These are phyloP conservation scores for Boletus reticuloceps DNA, from an alignment of 768 basidiomycete genomes.

Conservation along the genomic window DNA sequence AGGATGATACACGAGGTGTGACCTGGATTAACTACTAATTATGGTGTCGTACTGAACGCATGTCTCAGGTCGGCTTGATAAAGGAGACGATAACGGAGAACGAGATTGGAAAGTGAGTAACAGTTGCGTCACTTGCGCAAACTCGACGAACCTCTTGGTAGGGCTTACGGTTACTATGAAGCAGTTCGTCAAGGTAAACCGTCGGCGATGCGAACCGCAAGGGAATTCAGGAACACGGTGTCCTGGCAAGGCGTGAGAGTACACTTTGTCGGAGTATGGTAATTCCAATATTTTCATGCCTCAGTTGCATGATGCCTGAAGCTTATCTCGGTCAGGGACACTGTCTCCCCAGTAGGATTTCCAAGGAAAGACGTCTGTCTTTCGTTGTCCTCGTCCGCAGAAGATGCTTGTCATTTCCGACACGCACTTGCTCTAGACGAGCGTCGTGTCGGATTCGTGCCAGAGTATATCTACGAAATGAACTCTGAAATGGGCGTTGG, in stretches of 20 bases:
- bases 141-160: background rate
- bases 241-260: constrained; percentile 12
- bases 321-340: constrained; percentile 5
- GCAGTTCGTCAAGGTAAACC: background rate
- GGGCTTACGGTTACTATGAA: constrained; percentile 5
- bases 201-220: constrained; percentile 4
- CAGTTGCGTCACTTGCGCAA: background rate
- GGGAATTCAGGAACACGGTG: constrained; percentile 41
- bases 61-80: constrained; percentile 4
- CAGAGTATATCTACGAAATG: constrained; percentile 9
- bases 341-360: constrained; percentile 12
- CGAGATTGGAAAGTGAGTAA: constrained; percentile 8
- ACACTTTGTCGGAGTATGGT: constrained; percentile 38
- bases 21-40: too few species aligned
- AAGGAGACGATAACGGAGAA: constrained; percentile 15
- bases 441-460: constrained; percentile 13
- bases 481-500: background rate
- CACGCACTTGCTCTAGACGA: constrained; percentile 16
- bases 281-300: background rate
- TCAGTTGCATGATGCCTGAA: background rate
- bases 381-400: constrained; percentile 3
- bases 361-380: constrained; percentile 1
- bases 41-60: too few species aligned
- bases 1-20: constrained; percentile 36
- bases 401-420: constrained; percentile 12